Evolutionary conservation across 495 filamentous ascomycete species (phyloP).

Genomic region (Neurospora sp.): DNA sequence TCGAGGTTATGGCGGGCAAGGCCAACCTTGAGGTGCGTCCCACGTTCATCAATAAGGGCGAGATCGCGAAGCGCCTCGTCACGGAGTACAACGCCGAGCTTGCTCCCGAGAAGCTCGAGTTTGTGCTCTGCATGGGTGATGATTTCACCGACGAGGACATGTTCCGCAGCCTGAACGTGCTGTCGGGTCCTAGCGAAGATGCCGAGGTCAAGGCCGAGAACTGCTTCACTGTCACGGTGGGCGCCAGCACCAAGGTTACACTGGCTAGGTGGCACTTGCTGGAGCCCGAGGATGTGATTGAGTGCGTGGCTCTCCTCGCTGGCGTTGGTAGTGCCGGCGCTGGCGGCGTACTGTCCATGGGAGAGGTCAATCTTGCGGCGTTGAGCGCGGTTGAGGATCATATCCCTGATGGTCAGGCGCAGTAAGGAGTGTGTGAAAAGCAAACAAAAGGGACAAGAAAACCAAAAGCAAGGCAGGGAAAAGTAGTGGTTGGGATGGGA

Average conservation of each 20-base stretch:
- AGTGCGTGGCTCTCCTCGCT: slow-evolving; percentile 60
- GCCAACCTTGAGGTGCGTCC: slow-evolving; percentile 94
- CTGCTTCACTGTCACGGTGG: slow-evolving; percentile 81
- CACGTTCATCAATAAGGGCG: slow-evolving; percentile 93
- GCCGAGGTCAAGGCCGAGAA: slow-evolving; percentile 42
- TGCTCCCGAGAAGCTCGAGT: slow-evolving; percentile 48
- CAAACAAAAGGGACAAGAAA: background rate
- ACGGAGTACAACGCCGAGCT: slow-evolving; percentile 45
- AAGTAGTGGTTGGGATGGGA: background rate
- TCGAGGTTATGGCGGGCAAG: slow-evolving; percentile 93
- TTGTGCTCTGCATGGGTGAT: slow-evolving; percentile 83
- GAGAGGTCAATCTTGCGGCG: slow-evolving; percentile 37
- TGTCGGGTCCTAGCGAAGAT: slow-evolving; percentile 26
- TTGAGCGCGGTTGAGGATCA: slow-evolving; percentile 35
- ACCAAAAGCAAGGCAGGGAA: background rate
- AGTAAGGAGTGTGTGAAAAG: background rate
- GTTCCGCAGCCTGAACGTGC: slow-evolving; percentile 56
- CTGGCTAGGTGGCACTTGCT: slow-evolving; percentile 78
- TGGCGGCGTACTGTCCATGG: slow-evolving; percentile 25
- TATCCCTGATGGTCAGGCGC: slow-evolving; percentile 12
- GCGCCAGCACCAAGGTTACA: slow-evolving; percentile 77
- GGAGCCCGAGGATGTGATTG: slow-evolving; percentile 79
- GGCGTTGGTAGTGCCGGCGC: slow-evolving; percentile 41
- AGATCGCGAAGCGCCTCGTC: slow-evolving; percentile 74
- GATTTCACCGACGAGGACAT: slow-evolving; percentile 96